These are phyloP conservation scores for Amanita brunnescens DNA, from an alignment of 768 basidiomycete species.

Conservation along the genomic window DNA sequence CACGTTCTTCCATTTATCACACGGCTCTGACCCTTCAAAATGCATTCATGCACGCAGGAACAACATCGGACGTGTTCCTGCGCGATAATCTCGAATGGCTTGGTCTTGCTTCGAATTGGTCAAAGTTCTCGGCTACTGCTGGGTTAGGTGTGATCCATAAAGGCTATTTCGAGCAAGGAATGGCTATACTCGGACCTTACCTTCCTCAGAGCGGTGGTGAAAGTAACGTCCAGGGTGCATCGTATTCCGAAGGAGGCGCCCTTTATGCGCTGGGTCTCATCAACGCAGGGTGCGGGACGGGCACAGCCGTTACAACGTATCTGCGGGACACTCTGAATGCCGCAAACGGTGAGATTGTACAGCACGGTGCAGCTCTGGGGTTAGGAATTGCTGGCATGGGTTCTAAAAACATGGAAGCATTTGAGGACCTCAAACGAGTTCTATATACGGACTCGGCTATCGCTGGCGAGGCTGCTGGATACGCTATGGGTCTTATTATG, in stretches of 20 bases:
- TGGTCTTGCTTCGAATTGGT: slow-evolving; percentile 92
- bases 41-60: slow-evolving; percentile 98
- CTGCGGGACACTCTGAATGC: slow-evolving; percentile 72
- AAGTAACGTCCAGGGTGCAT: slow-evolving; percentile 66
- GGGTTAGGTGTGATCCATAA: slow-evolving; percentile 97
- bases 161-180: slow-evolving; percentile 90
- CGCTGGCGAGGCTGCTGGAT: slow-evolving; percentile 92
- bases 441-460: slow-evolving; percentile 94
- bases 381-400: slow-evolving; percentile 96
- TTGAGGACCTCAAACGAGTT: slow-evolving; percentile 83
- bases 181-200: slow-evolving; percentile 89
- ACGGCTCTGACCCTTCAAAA: slow-evolving; percentile 94
- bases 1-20: slow-evolving; percentile 95
- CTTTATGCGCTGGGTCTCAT: slow-evolving; percentile 92
- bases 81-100: slow-evolving; percentile 98
- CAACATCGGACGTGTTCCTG: slow-evolving; percentile 88
- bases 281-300: slow-evolving; percentile 84
- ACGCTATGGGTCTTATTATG: slow-evolving; percentile 98
- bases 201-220: slow-evolving; percentile 74
- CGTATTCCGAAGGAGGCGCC: slow-evolving; percentile 94
- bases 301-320: slow-evolving; percentile 67
- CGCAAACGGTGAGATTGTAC: slow-evolving; percentile 78
- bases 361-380: slow-evolving; percentile 95
- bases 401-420: slow-evolving; percentile 79
- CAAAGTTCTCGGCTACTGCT: slow-evolving; percentile 96